Conservation (phyloP, 345 rosid genomes). For the Linum usitatissimum region DNA sequence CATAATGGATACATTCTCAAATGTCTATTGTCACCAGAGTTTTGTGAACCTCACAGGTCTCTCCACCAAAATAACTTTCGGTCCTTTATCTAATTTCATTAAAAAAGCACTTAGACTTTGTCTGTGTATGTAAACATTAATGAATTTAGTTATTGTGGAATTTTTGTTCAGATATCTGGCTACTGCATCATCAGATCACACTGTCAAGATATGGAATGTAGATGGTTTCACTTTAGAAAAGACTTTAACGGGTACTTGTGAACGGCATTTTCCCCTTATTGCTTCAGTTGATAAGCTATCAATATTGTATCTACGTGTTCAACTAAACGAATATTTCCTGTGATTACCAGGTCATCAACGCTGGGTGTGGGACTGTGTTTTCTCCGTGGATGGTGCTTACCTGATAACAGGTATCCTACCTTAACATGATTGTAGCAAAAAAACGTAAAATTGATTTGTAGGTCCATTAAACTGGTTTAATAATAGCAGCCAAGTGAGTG, state of each 20-base stretch:
- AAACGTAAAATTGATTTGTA: no score
- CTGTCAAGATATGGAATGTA: conserved; percentile 94
- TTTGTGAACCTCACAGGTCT: conserved; percentile 73
- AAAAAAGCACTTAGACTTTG: background rate
- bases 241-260: conserved; percentile 47
- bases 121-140: background rate
- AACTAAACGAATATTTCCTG: background rate
- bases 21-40: conserved; percentile 86
- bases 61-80: background rate
- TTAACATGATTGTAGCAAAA: background rate
- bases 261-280: background rate
- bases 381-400: conserved; percentile 95
- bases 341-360: conserved; percentile 64
- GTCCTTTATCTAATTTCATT: background rate
- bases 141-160: background rate
- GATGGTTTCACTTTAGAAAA: conserved; percentile 91
- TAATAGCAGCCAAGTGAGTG: no score
- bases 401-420: conserved; percentile 61
- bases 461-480: no score
- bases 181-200: conserved; percentile 87
- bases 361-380: conserved; percentile 99
- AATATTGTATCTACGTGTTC: no score
- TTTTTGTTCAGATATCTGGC: conserved; percentile 64
- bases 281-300: background rate
- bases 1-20: conserved; percentile 80